These are phyloP conservation scores for Mycena galopus DNA, from an alignment of 768 basidiomycete genomes.

Conservation along the genomic window DNA sequence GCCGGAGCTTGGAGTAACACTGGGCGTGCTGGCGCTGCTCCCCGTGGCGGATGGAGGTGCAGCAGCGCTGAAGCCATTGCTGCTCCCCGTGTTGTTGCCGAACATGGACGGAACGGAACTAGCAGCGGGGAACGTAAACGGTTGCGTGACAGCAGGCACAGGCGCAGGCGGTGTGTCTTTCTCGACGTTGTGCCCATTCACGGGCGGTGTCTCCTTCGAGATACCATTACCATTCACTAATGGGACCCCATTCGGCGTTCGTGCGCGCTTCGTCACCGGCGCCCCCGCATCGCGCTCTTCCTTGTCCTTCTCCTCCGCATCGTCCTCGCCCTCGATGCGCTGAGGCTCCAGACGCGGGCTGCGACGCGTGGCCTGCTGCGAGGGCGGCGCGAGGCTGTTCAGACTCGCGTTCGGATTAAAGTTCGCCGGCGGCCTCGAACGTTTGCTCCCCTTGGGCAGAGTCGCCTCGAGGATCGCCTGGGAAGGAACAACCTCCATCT, in stretches of 20 bases:
- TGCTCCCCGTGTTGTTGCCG: neutral
- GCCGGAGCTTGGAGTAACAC: neutral
- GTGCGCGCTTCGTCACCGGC: conserved; percentile 34
- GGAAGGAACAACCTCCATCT: conserved; percentile 58
- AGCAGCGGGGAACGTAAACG: conserved; percentile 7
- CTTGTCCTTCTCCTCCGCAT: conserved; percentile 45
- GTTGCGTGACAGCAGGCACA: neutral
- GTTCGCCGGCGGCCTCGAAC: conserved; percentile 77
- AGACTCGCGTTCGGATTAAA: conserved; percentile 48
- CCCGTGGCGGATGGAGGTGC: conserved; percentile 1
- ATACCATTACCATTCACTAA: neutral
- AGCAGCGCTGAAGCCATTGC: neutral
- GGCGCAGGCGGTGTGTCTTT: neutral
- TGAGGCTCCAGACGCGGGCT: conserved; percentile 30
- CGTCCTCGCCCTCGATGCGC: conserved; percentile 43
- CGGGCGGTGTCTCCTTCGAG: conserved; percentile 1
- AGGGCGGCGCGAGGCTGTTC: conserved; percentile 26
- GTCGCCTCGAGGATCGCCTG: conserved; percentile 85
- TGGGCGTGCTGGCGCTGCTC: conserved; percentile 27
- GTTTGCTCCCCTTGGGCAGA: conserved; percentile 84
- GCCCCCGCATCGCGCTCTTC: conserved; percentile 52
- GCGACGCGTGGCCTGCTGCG: conserved; percentile 25
- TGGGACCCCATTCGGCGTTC: conserved; percentile 13
- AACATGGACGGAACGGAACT: conserved; percentile 13
- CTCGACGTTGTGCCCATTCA: neutral